A percentile compares a stretch with the other conserved stretches of the same genome.
Conservation (phyloP, 2,329 filamentous ascomycete genomes). For the Aspergillus piperis region DNA sequence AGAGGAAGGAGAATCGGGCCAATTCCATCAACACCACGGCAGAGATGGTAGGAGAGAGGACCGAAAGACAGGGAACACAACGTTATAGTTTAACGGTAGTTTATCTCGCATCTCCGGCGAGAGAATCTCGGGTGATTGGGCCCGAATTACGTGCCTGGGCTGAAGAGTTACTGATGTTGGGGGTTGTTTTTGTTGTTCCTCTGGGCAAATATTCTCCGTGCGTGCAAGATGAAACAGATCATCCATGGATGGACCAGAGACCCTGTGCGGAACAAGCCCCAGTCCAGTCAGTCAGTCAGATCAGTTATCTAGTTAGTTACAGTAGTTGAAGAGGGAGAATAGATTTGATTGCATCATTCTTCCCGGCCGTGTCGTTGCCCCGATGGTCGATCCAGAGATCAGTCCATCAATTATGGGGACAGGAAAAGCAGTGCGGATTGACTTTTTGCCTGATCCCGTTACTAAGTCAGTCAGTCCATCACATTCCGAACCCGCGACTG, state of each 20-base stretch:
- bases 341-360: not conserved
- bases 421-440: not conserved
- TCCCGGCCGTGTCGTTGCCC: not conserved
- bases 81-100: constrained; percentile 1
- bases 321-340: no score
- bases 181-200: not conserved
- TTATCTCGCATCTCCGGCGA: not conserved
- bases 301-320: no score
- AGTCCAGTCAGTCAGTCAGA: not conserved
- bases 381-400: not conserved
- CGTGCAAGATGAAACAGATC: not conserved
- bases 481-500: not conserved
- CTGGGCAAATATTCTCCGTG: not conserved
- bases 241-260: not conserved
- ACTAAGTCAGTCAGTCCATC: not conserved
- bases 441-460: not conserved
- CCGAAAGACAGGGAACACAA: not conserved
- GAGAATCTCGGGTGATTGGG: not conserved
- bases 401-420: not conserved
- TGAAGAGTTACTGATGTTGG: no score
- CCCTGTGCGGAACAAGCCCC: not conserved
- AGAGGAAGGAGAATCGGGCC: no score
- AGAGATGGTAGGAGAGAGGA: no score
- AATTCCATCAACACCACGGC: no score
- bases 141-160: not conserved